Evolutionary conservation across 2,329 filamentous ascomycete genomes (phyloP).

Genomic region (Curvularia spicifera): DNA sequence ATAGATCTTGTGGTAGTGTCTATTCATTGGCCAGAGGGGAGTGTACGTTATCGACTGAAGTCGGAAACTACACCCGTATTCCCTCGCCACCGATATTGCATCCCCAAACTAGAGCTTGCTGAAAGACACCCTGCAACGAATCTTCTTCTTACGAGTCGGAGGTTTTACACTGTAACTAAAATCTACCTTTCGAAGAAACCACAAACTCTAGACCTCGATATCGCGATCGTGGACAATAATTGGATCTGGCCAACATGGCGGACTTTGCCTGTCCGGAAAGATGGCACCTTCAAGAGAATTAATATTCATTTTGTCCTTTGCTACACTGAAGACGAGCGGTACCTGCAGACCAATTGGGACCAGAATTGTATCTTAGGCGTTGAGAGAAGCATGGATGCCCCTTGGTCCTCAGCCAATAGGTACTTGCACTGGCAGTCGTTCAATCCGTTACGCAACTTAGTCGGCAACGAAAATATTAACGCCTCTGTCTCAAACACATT

Average conservation of each 20-base stretch:
- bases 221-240: constrained; percentile 21
- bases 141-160: constrained; percentile 12
- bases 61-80: not conserved
- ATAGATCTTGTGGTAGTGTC: constrained; percentile 8
- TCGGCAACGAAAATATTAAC: not conserved
- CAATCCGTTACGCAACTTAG: not conserved
- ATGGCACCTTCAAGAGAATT: constrained; percentile 7
- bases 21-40: not conserved
- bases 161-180: constrained; percentile 14
- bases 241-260: constrained; percentile 28
- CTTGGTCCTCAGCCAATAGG: not conserved
- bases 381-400: not conserved
- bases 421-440: not conserved
- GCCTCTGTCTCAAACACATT: not conserved
- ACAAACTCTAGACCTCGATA: constrained; percentile 15
- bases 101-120: not conserved
- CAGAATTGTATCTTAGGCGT: not conserved
- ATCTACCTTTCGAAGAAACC: constrained; percentile 10
- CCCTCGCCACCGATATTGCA: not conserved
- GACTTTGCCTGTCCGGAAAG: constrained; percentile 10
- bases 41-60: not conserved
- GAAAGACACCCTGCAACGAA: constrained; percentile 1
- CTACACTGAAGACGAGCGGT: constrained; percentile 14
- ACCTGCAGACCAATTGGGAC: not conserved
- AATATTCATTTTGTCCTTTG: constrained; percentile 20